Conservation (phyloP, 768 basidiomycete genomes). For the Auricularia sp. region DNA sequence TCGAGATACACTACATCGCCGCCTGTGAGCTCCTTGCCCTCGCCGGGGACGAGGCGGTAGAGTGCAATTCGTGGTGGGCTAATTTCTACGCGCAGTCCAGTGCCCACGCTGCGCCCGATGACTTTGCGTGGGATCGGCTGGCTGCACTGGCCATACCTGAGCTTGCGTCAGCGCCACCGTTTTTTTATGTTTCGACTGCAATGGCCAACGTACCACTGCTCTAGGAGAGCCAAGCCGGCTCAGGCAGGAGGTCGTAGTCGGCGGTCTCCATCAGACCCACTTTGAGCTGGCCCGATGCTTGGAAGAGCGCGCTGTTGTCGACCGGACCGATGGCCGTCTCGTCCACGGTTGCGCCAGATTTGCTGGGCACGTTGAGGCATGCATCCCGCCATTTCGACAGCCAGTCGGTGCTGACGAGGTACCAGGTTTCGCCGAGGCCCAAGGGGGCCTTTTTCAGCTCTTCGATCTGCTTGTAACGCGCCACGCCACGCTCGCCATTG, state of each 20-base stretch:
- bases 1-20: slow-evolving; percentile 29
- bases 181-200: neutral
- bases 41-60: slow-evolving; percentile 34
- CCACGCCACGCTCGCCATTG: slow-evolving; percentile 14
- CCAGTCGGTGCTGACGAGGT: slow-evolving; percentile 62
- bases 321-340: slow-evolving; percentile 52
- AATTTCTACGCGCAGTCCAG: slow-evolving; percentile 54
- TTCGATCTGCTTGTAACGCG: slow-evolving; percentile 35
- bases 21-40: slow-evolving; percentile 17
- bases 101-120: slow-evolving; percentile 45
- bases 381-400: slow-evolving; percentile 68
- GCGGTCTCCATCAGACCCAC: slow-evolving; percentile 43
- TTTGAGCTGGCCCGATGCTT: slow-evolving; percentile 39
- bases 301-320: slow-evolving; percentile 60
- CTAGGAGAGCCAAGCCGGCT: slow-evolving; percentile 59
- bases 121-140: slow-evolving; percentile 57
- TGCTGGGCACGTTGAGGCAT: slow-evolving; percentile 37
- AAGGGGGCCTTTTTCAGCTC: slow-evolving; percentile 38
- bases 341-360: neutral
- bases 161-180: neutral
- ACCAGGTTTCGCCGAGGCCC: slow-evolving; percentile 68
- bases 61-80: slow-evolving; percentile 57
- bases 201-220: slow-evolving; percentile 48
- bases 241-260: slow-evolving; percentile 69
- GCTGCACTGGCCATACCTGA: slow-evolving; percentile 61